A percentile compares a stretch with the other conserved stretches of the same genome.
phyloP scores from a whole-genome alignment of 768 basidiomycete species.

The Trichaptum fuscoviolaceum region DNA sequence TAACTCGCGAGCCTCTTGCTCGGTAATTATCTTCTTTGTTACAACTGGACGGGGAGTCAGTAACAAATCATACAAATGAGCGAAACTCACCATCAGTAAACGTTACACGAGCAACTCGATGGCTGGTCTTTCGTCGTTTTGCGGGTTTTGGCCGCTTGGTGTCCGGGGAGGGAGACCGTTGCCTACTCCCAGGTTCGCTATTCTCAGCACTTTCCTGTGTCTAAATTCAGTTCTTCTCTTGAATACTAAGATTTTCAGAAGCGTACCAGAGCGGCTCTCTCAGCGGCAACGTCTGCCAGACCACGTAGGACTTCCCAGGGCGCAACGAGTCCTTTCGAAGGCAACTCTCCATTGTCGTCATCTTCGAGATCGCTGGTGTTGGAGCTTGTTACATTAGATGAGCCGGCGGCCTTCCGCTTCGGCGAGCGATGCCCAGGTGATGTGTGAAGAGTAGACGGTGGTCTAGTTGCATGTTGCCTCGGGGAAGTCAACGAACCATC shows the following conservation, averaged over 20 bases:
- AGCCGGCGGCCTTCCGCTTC: slow-evolving; percentile 56
- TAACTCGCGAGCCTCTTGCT: slow-evolving; percentile 79
- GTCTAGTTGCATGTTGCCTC: slow-evolving; percentile 17
- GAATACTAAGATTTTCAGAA: slow-evolving; percentile 10
- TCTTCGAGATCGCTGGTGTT: slow-evolving; percentile 85
- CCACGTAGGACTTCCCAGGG: slow-evolving; percentile 84
- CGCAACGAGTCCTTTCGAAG: slow-evolving; percentile 75
- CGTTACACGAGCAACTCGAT: slow-evolving; percentile 52
- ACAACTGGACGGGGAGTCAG: slow-evolving; percentile 48
- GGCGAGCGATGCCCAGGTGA: background rate
- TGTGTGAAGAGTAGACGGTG: slow-evolving; percentile 14
- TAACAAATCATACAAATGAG: slow-evolving; percentile 8
- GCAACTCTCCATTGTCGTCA: slow-evolving; percentile 74
- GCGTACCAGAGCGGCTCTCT: slow-evolving; percentile 70
- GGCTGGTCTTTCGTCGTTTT: slow-evolving; percentile 69
- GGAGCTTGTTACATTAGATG: slow-evolving; percentile 68
- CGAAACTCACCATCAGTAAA: slow-evolving; percentile 68
- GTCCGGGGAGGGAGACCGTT: slow-evolving; percentile 69
- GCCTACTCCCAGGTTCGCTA: slow-evolving; percentile 71
- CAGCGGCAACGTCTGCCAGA: slow-evolving; percentile 75
- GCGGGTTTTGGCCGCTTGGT: slow-evolving; percentile 55
- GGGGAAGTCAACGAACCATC: slow-evolving; percentile 31
- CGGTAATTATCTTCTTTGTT: slow-evolving; percentile 74
- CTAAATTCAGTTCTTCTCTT: slow-evolving; percentile 13
- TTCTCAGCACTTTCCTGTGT: slow-evolving; percentile 69